Conservation (phyloP, 2,329 filamentous ascomycete species). For the Rutstroemia sp. region DNA sequence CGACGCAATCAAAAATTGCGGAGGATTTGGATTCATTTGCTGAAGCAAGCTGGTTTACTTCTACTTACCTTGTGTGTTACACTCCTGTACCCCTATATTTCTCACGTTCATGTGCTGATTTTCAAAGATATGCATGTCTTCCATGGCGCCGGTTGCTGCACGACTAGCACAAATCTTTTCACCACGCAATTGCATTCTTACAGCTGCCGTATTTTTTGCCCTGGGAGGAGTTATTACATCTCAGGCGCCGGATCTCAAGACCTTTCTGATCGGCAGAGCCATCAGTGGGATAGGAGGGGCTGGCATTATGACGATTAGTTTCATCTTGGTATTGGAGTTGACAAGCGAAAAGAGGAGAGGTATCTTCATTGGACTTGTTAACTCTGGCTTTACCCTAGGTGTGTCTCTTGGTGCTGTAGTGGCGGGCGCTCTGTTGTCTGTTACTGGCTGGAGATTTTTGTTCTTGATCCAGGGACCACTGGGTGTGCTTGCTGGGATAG, state of each 20-base stretch:
- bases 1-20: slow-evolving; percentile 71
- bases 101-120: neutral
- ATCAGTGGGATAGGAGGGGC: slow-evolving; percentile 63
- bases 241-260: slow-evolving; percentile 46
- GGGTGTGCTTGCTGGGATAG: slow-evolving; percentile 50
- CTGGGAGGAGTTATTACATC: slow-evolving; percentile 59
- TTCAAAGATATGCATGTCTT: slow-evolving; percentile 45
- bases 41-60: slow-evolving; percentile 73
- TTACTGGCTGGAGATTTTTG: slow-evolving; percentile 64
- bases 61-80: slow-evolving; percentile 55
- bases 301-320: slow-evolving; percentile 64
- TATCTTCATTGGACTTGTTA: slow-evolving; percentile 66
- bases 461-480: slow-evolving; percentile 68
- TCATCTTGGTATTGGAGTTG: slow-evolving; percentile 72
- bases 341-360: slow-evolving; percentile 60
- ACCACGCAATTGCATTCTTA: slow-evolving; percentile 56
- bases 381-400: slow-evolving; percentile 64
- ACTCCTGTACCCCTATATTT: neutral
- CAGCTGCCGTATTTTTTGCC: slow-evolving; percentile 50
- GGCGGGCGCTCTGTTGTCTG: slow-evolving; percentile 55
- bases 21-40: slow-evolving; percentile 68
- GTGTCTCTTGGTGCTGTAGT: slow-evolving; percentile 65
- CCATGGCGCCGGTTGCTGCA: slow-evolving; percentile 61
- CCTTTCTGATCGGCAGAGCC: slow-evolving; percentile 62
- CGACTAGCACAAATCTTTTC: slow-evolving; percentile 69